These are phyloP conservation scores for Cicer yamashitae DNA, from an alignment of 306 rosid genomes.

Conservation along the genomic window DNA sequence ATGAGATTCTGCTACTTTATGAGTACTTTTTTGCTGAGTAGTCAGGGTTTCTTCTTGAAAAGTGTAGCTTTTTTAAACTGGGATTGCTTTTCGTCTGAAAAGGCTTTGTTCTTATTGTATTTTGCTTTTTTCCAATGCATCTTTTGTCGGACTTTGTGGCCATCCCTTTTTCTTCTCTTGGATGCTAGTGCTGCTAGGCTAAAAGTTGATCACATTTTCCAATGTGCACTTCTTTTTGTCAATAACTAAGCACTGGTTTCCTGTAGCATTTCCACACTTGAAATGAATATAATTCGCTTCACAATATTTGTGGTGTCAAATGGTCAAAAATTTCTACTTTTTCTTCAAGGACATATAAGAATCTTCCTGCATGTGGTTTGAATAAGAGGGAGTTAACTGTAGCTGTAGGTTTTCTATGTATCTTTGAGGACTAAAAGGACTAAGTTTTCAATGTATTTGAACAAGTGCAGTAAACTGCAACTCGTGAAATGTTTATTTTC, in stretches of 20 bases:
- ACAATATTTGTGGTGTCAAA: not conserved
- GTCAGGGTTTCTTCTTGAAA: slow-evolving; percentile 39
- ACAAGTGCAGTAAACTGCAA: not conserved
- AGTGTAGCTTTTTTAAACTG: slow-evolving; percentile 30
- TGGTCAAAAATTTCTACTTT: not conserved
- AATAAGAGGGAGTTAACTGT: too few relatives aligned
- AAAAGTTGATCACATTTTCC: slow-evolving; percentile 35
- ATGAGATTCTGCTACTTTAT: slow-evolving; percentile 30
- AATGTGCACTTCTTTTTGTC: not conserved
- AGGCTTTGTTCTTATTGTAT: slow-evolving; percentile 16
- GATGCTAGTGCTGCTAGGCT: slow-evolving; percentile 23
- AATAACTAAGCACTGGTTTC: not conserved
- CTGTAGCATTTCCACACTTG: not conserved
- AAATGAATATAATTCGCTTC: not conserved
- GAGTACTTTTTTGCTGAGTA: not conserved
- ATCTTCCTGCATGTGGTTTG: not conserved
- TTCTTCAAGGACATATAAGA: not conserved
- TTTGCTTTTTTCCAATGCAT: slow-evolving; percentile 32
- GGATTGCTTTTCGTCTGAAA: slow-evolving; percentile 35
- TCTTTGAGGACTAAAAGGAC: not conserved
- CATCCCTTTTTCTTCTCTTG: not conserved
- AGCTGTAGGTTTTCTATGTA: not conserved
- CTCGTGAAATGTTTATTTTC: not conserved
- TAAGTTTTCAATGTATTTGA: not conserved
- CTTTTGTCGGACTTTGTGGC: slow-evolving; percentile 34